Conservation (phyloP, 163 green algal genomes). For the Chlamydomonas reinhardtii region DNA sequence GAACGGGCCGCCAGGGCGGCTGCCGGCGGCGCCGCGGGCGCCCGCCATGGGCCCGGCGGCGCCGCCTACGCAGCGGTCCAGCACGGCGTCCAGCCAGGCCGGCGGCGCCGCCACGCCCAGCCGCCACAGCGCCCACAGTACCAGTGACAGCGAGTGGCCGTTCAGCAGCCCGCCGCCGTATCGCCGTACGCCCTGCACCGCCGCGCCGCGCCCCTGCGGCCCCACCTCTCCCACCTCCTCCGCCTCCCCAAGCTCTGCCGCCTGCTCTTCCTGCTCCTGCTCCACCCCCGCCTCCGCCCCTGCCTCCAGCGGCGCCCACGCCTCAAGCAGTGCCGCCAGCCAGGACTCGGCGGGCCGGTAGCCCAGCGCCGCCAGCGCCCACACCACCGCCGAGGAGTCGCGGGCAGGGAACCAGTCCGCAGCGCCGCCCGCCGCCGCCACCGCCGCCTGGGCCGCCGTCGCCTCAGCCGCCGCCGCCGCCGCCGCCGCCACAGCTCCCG, state of each 20-base stretch:
- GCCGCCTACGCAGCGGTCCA: neutral
- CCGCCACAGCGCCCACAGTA: slow-evolving; percentile 37
- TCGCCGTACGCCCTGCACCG: too few relatives aligned
- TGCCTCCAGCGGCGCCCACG: neutral
- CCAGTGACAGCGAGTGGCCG: slow-evolving; percentile 28
- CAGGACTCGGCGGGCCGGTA: slow-evolving; percentile 6
- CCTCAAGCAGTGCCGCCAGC: slow-evolving; percentile 15
- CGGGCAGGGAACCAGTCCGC: neutral
- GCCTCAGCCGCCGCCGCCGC: too few relatives aligned
- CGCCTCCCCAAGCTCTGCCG: too few relatives aligned
- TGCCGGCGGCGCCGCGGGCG: neutral
- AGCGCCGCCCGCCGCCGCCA: too few relatives aligned
- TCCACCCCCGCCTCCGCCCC: neutral
- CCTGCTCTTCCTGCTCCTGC: neutral
- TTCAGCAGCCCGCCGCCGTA: neutral
- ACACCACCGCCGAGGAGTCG: neutral
- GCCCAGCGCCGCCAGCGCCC: slow-evolving; percentile 9
- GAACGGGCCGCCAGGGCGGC: neutral
- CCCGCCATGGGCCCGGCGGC: neutral
- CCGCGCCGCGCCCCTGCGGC: too few relatives aligned
- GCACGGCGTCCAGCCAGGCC: slow-evolving; percentile 17
- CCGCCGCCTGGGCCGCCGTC: neutral
- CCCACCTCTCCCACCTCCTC: too few relatives aligned
- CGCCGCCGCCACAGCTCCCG: too few relatives aligned
- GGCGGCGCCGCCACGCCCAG: slow-evolving; percentile 13